These are phyloP conservation scores for Panellus pusillus DNA, from an alignment of 768 basidiomycete genomes.

Conservation along the genomic window DNA sequence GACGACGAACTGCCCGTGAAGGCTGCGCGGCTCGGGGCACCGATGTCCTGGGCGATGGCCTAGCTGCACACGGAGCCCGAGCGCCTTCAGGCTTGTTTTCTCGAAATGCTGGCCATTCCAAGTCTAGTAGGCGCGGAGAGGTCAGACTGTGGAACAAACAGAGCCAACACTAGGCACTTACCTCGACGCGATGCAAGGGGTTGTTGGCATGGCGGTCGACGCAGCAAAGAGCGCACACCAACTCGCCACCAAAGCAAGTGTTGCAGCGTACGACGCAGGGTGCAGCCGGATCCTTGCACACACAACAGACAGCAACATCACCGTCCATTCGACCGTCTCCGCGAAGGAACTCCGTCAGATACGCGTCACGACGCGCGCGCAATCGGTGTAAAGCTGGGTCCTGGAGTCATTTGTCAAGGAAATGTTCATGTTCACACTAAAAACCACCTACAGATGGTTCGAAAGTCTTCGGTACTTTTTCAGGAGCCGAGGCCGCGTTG, in stretches of 20 bases:
- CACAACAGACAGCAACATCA: background rate
- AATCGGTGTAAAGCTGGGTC: background rate
- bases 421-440: no score
- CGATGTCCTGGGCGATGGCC: background rate
- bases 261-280: background rate
- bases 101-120: background rate
- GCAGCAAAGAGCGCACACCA: background rate
- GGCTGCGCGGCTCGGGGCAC: background rate
- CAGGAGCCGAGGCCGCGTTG: no score
- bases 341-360: background rate
- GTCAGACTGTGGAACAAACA: background rate
- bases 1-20: background rate
- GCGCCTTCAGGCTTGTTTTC: background rate
- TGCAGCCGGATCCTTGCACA: background rate
- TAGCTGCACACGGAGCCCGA: background rate
- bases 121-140: background rate
- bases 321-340: background rate
- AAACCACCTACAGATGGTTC: no score
- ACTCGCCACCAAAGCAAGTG: background rate
- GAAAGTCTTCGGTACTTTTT: no score
- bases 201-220: slow-evolving; percentile 6
- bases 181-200: slow-evolving; percentile 22
- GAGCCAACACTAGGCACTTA: slow-evolving; percentile 8
- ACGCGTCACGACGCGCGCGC: background rate
- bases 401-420: background rate